Evolutionary conservation across 2,329 filamentous ascomycete genomes (phyloP), one percentile per base, ranked within the genome.

Genomic region (Hypoxylon sp.): DNA sequence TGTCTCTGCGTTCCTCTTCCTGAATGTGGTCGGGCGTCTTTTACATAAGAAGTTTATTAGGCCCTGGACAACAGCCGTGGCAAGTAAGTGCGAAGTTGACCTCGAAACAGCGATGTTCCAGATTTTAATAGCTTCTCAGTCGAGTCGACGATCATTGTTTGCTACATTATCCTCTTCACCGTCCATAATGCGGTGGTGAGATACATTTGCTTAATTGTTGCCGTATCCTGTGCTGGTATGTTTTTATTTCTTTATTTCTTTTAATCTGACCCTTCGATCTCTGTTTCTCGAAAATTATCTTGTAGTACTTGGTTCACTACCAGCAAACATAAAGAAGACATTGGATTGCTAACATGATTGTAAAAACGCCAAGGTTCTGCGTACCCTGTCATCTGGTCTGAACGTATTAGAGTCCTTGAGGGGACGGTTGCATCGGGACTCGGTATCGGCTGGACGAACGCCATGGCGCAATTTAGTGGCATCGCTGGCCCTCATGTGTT

Each of bases 311-410:
- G n/a, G 36, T 41, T 41, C 6, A 41, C 36, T 17, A 6, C 36
- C 3, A n/a, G 36, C 36, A 14, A 17, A 10, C 7, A 14, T 36
- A n/a, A 6, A 3, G 1, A 6, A 36, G 13, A n/a, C 38, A 41
- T 19, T 9, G 38, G n/a, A n/a, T 41, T 41, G 17, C 38, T 41
- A 41, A 41, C 38, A n/a, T 9, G 14, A 41, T 19, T 41, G 38
- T 30, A 9, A 30, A 30, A 30, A 30, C 5, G 28, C 19, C 38
- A 41, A 41, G 38, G 80, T 2, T 82, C 79, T 4, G 79, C 79
- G 5, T 82, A 81, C 62, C 80, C 80, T 0, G 78, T 82, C 43
- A 82, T 82, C 68, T 82, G 80, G 80, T 80, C 80, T 6, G 81
- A 82, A 67, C 77, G 80, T 0, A 82, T 82, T 57, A 76, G 80